Conservation (phyloP, 2,329 filamentous ascomycete genomes). For the Scedosporium apiospermum region DNA sequence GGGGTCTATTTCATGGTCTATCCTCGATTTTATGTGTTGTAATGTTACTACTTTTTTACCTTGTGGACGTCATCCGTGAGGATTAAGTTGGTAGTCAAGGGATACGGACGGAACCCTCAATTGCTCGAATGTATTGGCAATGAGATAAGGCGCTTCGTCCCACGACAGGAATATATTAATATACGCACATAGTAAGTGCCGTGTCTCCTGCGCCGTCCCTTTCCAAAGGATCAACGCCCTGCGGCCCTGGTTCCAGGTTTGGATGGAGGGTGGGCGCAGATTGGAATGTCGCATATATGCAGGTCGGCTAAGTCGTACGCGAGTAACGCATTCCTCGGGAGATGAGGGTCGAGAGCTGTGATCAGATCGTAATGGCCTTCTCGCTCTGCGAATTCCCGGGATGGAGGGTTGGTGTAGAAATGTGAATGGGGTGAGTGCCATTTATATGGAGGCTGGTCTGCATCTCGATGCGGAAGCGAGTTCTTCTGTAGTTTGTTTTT, state of each 20-base stretch:
- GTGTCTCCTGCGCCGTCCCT: background rate
- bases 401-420: background rate
- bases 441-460: background rate
- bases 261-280: background rate
- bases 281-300: background rate
- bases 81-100: no score
- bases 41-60: no score
- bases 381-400: no score
- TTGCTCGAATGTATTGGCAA: no score
- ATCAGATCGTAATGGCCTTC: slow-evolving; percentile 11
- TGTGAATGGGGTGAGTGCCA: background rate
- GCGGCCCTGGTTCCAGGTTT: background rate
- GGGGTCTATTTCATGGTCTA: no score
- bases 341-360: slow-evolving; percentile 19
- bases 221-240: background rate
- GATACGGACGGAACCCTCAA: no score
- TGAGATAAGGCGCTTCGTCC: no score
- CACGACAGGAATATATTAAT: no score
- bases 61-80: no score
- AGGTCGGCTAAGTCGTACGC: background rate
- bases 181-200: no score
- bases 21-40: no score
- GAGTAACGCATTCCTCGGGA: background rate
- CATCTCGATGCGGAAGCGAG: slow-evolving; percentile 18
- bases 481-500: slow-evolving; percentile 19